Base-by-base conservation (phyloP, 176 grass and related monocot genomes). In the Echinochloa phyllopogon region DNA sequence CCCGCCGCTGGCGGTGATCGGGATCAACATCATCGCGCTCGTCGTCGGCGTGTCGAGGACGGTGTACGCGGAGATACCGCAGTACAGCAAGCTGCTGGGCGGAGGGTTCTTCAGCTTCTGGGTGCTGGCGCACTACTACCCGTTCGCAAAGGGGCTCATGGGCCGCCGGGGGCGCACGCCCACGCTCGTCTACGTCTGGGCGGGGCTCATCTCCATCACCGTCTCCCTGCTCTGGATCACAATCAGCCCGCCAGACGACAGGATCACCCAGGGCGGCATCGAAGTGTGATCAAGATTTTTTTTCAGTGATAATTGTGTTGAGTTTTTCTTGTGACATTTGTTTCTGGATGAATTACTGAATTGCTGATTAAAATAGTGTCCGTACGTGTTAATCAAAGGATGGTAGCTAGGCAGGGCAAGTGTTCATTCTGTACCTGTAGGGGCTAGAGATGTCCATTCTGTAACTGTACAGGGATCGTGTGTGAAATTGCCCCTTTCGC, bases 41-140 rank as follows among this genome's bases (percentile, higher is more conserved):
- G 94, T 91, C 45, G 90, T 93, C 40, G 94, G 94, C 13, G 81
- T 93, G 43, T 96, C 94, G 49, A 66, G 89, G 39, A 72, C 91
- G 4, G 80, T 96, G 13, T 96, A 96, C 72, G 92, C 91, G 2
- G 91, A 96, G 89, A 96, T 96, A 79, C 94, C 91, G 57, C 91
- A 96, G 89, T 96, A 92, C 91, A 91, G 91, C 86, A 91, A 93
- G 72, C 86, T 96, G 73, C 49, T 96, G 1, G 94, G 94, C 8
- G 88, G 94, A 5, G 85, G 92, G 0, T 96, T 96, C 91, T 96
- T 96, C 86, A 96, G 94, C 88, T 96, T 93, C 84, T 96, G 94
- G 94, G 94, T 96, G 64, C 88, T 93, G 11, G 88, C 88, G 10
- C 94, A 96, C 74, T 91, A 93, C 91, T 96, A 96, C 86, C 94